Evolutionary conservation across 75 land plant genomes (phyloP).

Genomic region (Sequoia sempervirens): DNA sequence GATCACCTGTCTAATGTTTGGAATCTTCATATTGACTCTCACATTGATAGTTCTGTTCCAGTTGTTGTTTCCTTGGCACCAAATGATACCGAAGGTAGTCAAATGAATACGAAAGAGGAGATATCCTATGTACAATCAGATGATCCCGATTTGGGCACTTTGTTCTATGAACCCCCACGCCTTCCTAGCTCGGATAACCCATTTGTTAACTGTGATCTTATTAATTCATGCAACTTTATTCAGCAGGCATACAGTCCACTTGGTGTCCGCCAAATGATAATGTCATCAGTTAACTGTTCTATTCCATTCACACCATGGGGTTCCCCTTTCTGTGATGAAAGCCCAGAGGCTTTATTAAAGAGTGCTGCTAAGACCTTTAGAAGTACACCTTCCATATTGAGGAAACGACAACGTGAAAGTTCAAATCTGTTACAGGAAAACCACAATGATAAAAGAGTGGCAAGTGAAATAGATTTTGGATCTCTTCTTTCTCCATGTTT

Average conservation of each 20-base stretch:
- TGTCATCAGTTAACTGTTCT: constrained; percentile 56
- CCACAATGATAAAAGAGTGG: constrained; percentile 34
- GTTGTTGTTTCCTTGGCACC: neutral
- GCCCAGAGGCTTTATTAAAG: constrained; percentile 65
- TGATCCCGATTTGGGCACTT: constrained; percentile 30
- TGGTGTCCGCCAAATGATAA: constrained; percentile 85
- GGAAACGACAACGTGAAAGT: constrained; percentile 69
- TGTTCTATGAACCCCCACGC: constrained; percentile 86
- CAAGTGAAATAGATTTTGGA: constrained; percentile 15
- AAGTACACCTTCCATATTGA: constrained; percentile 80
- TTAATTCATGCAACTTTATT: constrained; percentile 43
- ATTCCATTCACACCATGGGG: constrained; percentile 52
- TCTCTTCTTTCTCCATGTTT: constrained; percentile 6
- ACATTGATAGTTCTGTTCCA: neutral
- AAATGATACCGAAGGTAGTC: neutral
- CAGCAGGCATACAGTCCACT: constrained; percentile 91
- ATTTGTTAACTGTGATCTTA: constrained; percentile 83
- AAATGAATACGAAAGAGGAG: neutral
- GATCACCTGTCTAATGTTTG: neutral
- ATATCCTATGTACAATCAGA: neutral
- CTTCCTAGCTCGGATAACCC: constrained; percentile 76
- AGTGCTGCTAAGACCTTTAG: constrained; percentile 73
- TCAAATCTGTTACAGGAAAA: constrained; percentile 49
- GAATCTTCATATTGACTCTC: neutral
- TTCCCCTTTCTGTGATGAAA: constrained; percentile 52